phyloP scores from a whole-genome alignment of 257 asterid genomes.

The Primulina eburnea region DNA sequence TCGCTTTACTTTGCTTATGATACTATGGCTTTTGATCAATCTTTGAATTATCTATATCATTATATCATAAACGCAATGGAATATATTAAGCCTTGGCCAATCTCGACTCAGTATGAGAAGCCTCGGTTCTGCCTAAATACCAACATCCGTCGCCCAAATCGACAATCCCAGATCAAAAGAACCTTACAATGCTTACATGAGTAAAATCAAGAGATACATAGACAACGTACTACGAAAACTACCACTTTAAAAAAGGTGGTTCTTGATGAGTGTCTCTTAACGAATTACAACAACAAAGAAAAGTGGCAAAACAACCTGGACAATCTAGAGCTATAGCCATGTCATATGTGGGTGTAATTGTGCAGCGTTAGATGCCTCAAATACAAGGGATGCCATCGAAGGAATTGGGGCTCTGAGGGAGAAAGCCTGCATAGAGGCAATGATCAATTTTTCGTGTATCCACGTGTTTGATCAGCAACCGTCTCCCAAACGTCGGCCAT shows the following conservation, averaged over 20 bases:
- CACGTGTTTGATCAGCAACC: constrained; percentile 84
- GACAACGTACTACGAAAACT: neutral
- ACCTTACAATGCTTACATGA: neutral
- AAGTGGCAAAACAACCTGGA: neutral
- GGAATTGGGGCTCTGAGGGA: neutral
- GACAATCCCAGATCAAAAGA: too few species aligned
- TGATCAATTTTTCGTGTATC: constrained; percentile 38
- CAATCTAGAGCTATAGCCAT: constrained; percentile 15
- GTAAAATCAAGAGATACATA: too few species aligned
- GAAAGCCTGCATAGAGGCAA: constrained; percentile 5
- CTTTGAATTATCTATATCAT: too few species aligned
- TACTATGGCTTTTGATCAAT: too few species aligned
- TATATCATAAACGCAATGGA: too few species aligned
- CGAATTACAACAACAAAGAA: constrained; percentile 6
- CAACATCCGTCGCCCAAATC: too few species aligned
- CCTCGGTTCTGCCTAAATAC: too few species aligned
- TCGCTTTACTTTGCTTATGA: too few species aligned
- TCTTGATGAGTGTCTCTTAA: neutral
- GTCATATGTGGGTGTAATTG: neutral
- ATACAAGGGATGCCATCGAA: constrained; percentile 14
- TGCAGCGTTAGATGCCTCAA: constrained; percentile 25
- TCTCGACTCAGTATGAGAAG: too few species aligned
- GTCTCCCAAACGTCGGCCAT: constrained; percentile 83
- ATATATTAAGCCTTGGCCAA: too few species aligned
- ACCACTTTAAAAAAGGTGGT: neutral